A percentile compares a stretch with the other conserved stretches of the same genome.
phyloP scores from a whole-genome alignment of 176 grass and related monocot species.

The Lolium rigidum region DNA sequence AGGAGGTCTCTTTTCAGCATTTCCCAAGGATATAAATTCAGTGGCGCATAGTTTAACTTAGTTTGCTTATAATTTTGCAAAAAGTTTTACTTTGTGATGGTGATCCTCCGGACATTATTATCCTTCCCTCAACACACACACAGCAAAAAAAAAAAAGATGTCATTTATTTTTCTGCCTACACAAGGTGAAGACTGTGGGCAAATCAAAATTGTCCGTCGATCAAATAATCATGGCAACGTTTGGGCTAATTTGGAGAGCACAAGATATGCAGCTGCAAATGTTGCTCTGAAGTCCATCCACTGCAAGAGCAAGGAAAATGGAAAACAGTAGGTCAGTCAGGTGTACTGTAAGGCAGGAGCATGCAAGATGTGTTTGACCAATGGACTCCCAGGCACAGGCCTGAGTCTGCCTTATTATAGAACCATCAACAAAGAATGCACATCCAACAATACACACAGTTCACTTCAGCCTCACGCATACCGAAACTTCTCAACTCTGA shows the following conservation, averaged over 20 bases:
- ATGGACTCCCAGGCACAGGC: constrained; percentile 13
- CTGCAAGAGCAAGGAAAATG: neutral
- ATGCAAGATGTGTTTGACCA: neutral
- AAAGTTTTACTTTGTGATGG: too few relatives aligned
- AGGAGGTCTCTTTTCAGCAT: too few relatives aligned
- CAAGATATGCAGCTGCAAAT: neutral
- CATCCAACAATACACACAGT: constrained; percentile 35
- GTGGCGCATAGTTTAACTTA: too few relatives aligned
- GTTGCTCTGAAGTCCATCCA: neutral
- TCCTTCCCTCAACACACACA: too few relatives aligned
- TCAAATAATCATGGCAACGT: neutral
- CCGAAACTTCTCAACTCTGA: constrained; percentile 9
- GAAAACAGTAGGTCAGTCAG: neutral
- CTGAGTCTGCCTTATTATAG: constrained; percentile 25
- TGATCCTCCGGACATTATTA: too few relatives aligned
- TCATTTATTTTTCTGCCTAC: neutral
- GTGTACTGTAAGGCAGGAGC: too few relatives aligned
- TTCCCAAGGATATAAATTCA: too few relatives aligned
- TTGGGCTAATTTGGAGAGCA: neutral
- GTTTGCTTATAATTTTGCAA: too few relatives aligned
- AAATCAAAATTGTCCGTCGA: neutral
- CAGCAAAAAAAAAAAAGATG: too few relatives aligned
- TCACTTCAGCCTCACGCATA: constrained; percentile 12
- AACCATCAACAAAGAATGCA: constrained; percentile 41
- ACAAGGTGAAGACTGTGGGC: neutral